Evolutionary conservation across 306 rosid species (phyloP), one percentile per base, ranked within the genome.

Genomic region (Citrullus colocynthis): DNA sequence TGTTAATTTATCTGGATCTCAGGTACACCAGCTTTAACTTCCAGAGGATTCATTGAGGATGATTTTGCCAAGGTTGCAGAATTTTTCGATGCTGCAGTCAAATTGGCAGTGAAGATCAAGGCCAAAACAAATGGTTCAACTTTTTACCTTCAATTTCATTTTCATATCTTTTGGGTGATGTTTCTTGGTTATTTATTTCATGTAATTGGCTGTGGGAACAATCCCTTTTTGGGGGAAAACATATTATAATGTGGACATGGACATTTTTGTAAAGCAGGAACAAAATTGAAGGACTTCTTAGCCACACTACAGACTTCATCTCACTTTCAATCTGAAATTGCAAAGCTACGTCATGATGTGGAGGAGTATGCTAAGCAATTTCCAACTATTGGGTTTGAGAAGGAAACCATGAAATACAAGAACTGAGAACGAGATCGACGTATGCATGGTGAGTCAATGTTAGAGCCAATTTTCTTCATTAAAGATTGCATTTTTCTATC

Each of bases 11-110:
- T 2, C 2, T 3, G 36, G 36, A 24, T 18, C 76, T 84, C 89
- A 93, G 98, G 98, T 81, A 93, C 98, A 59, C 98, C 98, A 16
- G 98, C 98, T 78, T 96, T 93, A 42, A 91, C 98, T 69, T 93
- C 98, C 15, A 91, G 98, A 84, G 98, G 93, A 87, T 93, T 93
- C 71, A 77, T 91, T 76, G 95, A 93, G 89, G 96, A 90, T 84
- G 98, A 93, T 80, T 93, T 93, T 16, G 89, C 81, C 21, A 93
- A 91, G 83, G 96, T 93, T 49, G 96, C 98, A 51, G 95, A 90
- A 44, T 91, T 84, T 77, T 93, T 93, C 66, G 95, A 93, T 78
- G 91, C 88, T 71, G 83, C 98, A 2, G 97, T 91, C 58, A 85
- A 85, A 37, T 71, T 93, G 85, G 92, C 97, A 6, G 13, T 93